Evolutionary conservation across 495 filamentous ascomycete genomes (phyloP), one percentile per base, ranked within the genome.

Genomic region (Chaetomium tenue): DNA sequence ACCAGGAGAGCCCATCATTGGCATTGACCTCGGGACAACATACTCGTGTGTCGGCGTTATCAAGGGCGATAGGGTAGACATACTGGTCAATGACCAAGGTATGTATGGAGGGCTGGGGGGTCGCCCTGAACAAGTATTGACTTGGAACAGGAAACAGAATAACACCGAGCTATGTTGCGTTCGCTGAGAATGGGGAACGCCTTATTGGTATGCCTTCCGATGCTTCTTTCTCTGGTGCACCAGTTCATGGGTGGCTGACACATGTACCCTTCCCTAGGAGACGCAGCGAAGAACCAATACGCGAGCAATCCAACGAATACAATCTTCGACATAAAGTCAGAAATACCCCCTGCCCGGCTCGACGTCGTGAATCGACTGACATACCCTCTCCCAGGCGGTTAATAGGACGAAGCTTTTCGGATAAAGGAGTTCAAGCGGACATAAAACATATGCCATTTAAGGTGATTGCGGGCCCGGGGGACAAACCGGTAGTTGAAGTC

Each of bases 261-360:
- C 26, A 7, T 25, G 2, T 30, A 11, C 20, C 25, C 13, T 6
- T 46, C 28, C 6, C 0, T 47, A 69, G 94, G 94, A 79, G 94
- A 98, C 83, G 93, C 94, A 65, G 94, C 94, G 54, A 98, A 98
- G 88, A 98, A 98, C 81, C 95, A 97, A 83, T 93, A 93, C 74
- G 92, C 94, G 65, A 97, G 95, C 89, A 98, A 98, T 87, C 95
- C 95, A 25, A 77, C 80, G 68, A 98, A 97, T 84, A 98, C 95
- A 60, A 85, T 98, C 75, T 98, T 97, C 83, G 94, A 98, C 76
- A 91, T 95, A 77, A 98, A 98, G 87, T 70, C 23, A 56, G 70
- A 54, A 16, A 11, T 2, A 15, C 22, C 11, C 30, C 33, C 5
- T 39, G 28, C 63, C 39, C 47, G 8, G 7, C 20, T n/a, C 18